Conservation (phyloP, 208 protist species). For the Wallacemonas sp. region DNA sequence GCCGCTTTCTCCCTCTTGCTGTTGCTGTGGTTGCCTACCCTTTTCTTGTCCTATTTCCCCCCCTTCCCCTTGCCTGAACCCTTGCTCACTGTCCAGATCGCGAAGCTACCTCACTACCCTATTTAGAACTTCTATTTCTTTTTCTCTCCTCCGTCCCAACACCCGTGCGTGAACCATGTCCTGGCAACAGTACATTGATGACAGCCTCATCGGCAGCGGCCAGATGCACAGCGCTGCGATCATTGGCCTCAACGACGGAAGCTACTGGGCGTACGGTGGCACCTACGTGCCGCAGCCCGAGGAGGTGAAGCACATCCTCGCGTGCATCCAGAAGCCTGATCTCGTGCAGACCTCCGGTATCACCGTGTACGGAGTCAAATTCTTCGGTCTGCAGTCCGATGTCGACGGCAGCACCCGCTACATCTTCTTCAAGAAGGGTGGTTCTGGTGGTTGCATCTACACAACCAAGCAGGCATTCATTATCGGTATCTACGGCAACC, state of each 20-base stretch:
- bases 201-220: conserved; percentile 84
- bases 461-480: conserved; percentile 85
- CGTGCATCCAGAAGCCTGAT: conserved; percentile 61
- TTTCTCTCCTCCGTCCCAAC: not conserved
- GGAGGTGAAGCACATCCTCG: conserved; percentile 81
- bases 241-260: conserved; percentile 75
- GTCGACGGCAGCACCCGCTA: conserved; percentile 73
- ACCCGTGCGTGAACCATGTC: conserved; percentile 52
- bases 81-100: no score
- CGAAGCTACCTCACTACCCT: no score
- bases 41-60: not conserved
- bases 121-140: no score
- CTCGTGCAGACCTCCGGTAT: conserved; percentile 73
- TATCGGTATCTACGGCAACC: conserved; percentile 84
- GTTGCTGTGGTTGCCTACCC: not conserved
- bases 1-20: not conserved
- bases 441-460: conserved; percentile 82
- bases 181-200: conserved; percentile 88
- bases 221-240: conserved; percentile 90
- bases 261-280: conserved; percentile 90
- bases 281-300: conserved; percentile 85
- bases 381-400: conserved; percentile 81
- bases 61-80: no score
- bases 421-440: conserved; percentile 90
- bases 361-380: conserved; percentile 84